Conservation (phyloP, 2,329 filamentous ascomycete species). For the Fusarium nanum region DNA sequence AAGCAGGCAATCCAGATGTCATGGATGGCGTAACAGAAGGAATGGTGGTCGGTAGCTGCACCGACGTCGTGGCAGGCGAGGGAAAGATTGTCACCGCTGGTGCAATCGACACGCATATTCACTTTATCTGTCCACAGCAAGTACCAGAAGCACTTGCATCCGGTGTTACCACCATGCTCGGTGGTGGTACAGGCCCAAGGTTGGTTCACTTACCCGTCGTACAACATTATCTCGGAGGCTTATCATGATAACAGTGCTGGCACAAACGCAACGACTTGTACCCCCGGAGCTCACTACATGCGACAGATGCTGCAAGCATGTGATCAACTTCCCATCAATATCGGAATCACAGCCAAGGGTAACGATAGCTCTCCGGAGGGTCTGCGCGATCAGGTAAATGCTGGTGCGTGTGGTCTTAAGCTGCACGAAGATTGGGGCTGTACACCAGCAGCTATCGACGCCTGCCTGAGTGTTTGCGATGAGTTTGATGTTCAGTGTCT, state of each 20-base stretch:
- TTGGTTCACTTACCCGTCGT: constrained; percentile 49
- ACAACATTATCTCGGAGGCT: constrained; percentile 4
- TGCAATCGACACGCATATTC: constrained; percentile 89
- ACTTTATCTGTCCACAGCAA: constrained; percentile 96
- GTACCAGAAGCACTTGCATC: constrained; percentile 83
- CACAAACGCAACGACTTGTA: constrained; percentile 93
- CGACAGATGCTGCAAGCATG: constrained; percentile 90
- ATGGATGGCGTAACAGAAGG: constrained; percentile 87
- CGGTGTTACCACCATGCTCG: constrained; percentile 90
- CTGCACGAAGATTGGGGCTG: constrained; percentile 96
- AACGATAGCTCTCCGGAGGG: constrained; percentile 80
- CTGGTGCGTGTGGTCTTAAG: constrained; percentile 91
- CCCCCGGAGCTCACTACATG: constrained; percentile 85
- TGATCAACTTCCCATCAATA: constrained; percentile 84
- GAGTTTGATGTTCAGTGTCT: constrained; percentile 92
- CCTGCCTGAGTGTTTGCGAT: constrained; percentile 86
- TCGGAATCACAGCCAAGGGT: constrained; percentile 93
- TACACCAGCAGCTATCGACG: constrained; percentile 91
- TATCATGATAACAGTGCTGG: constrained; percentile 69
- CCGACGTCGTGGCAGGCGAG: constrained; percentile 92
- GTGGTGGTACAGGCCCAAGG: constrained; percentile 92
- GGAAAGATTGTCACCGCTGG: constrained; percentile 91
- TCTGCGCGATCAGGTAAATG: constrained; percentile 81
- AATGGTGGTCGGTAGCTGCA: constrained; percentile 87
- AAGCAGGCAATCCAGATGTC: constrained; percentile 96